A percentile compares a stretch with the other conserved stretches of the same genome.
Evolutionary conservation across 2,329 filamentous ascomycete genomes (phyloP).

Genomic region (Didymella glomerata): DNA sequence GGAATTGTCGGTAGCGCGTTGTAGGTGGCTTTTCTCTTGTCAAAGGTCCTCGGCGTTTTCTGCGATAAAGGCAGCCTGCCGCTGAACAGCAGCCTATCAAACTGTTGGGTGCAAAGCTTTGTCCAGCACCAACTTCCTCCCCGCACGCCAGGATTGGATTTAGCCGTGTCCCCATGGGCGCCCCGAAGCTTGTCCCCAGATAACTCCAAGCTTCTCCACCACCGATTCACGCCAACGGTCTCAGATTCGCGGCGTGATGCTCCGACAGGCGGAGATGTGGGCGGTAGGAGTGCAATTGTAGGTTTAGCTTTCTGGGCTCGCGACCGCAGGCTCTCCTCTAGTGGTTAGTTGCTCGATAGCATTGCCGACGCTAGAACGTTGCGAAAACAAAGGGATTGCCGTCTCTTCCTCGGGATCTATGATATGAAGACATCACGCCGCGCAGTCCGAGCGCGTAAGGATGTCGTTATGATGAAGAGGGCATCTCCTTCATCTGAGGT

Average conservation of each 20-base stretch:
- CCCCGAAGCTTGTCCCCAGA: constrained; percentile 28
- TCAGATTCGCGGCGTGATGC: constrained; percentile 24
- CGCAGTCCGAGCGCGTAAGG: not conserved
- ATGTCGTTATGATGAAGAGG: not conserved
- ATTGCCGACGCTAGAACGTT: constrained; percentile 7
- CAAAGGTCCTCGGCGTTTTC: constrained; percentile 18
- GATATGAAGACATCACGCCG: not conserved
- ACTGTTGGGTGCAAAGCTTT: constrained; percentile 23
- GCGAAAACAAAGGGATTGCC: constrained; percentile 9
- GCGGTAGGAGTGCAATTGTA: constrained; percentile 26
- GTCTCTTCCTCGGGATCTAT: not conserved
- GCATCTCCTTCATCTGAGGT: not conserved
- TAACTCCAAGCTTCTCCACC: constrained; percentile 26
- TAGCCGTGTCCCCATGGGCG: constrained; percentile 26
- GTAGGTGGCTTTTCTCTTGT: constrained; percentile 25
- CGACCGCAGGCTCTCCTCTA: constrained; percentile 1
- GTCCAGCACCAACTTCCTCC: constrained; percentile 26
- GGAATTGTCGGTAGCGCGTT: constrained; percentile 27
- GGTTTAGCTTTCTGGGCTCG: constrained; percentile 16
- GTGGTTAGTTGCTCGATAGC: constrained; percentile 8
- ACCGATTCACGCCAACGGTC: constrained; percentile 20
- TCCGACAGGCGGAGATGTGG: constrained; percentile 22
- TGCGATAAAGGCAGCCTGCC: constrained; percentile 23
- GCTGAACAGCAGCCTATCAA: constrained; percentile 27
- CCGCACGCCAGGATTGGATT: constrained; percentile 27